Evolutionary conservation across 2,329 filamentous ascomycete species (phyloP).

Genomic region (Balansia obtecta): DNA sequence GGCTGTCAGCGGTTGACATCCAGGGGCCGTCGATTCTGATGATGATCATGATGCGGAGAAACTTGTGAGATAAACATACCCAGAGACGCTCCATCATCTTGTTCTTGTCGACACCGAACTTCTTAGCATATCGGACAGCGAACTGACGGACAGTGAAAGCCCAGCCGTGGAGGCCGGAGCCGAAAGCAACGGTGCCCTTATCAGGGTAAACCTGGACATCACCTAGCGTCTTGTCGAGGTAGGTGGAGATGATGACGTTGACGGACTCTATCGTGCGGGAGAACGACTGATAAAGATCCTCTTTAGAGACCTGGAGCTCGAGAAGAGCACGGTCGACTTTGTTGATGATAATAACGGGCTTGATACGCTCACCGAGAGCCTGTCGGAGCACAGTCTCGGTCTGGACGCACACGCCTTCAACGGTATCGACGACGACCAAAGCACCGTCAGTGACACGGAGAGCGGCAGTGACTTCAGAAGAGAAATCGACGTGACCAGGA

Average conservation of each 20-base stretch:
- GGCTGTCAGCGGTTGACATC: slow-evolving; percentile 9
- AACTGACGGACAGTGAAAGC: slow-evolving; percentile 99
- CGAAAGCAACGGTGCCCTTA: slow-evolving; percentile 95
- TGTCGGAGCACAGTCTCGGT: slow-evolving; percentile 99
- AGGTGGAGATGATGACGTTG: slow-evolving; percentile 99
- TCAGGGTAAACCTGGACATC: slow-evolving; percentile 98
- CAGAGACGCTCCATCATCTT: slow-evolving; percentile 99
- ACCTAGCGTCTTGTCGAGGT: slow-evolving; percentile 92
- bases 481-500: slow-evolving; percentile 99
- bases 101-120: slow-evolving; percentile 98
- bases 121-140: slow-evolving; percentile 92
- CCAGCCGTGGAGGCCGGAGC: slow-evolving; percentile 99
- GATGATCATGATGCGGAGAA: no score
- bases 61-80: slow-evolving; percentile 38
- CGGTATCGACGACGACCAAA: slow-evolving; percentile 98
- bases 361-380: slow-evolving; percentile 99
- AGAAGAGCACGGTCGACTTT: slow-evolving; percentile 99
- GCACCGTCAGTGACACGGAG: slow-evolving; percentile 99
- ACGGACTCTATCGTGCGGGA: slow-evolving; percentile 98
- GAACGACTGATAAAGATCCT: slow-evolving; percentile 99
- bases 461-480: slow-evolving; percentile 96
- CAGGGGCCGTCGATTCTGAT: no score
- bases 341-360: slow-evolving; percentile 99
- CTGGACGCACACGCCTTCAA: slow-evolving; percentile 99
- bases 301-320: slow-evolving; percentile 96